Base-by-base conservation (phyloP, 2,329 filamentous ascomycete genomes). In the Botryotinia narcissicola region DNA sequence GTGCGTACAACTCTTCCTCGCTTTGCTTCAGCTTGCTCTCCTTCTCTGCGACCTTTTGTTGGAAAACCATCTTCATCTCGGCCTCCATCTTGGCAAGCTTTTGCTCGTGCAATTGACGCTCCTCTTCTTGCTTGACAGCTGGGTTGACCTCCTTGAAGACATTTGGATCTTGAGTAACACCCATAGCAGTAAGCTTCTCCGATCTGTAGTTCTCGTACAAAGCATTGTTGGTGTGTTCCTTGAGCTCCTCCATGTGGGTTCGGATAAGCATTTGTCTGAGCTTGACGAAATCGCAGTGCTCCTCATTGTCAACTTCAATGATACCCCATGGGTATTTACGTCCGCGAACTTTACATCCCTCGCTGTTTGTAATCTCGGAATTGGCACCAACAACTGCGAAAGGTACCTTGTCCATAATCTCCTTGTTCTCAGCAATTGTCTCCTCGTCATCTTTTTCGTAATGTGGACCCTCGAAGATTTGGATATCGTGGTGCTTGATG, bases 61-160 rank as follows among this genome's bases (percentile, higher is more conserved):
- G 96, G 94, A 99, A 99, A 79, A 99, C 96, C 93, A 98, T 97
- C 93, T 99, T 99, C 96, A 99, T 99, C 85, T 99, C 96, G 81
- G 94, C 91, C 85, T 99, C 96, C 96, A 99, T 99, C 93, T 99
- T 99, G 84, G 95, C 94, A 80, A 99, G 93, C 89, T 99, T 99
- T 89, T 98, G 95, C 86, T 99, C 96, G 89, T 99, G 96, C 79
- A 99, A 88, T 77, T 93, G 92, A 81, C 96, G 94, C 88, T 99
- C 96, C 86, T 99, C 96, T 84, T 99, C 96, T 86, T 99, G 96
- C 92, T 99, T 99, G 85, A 98, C 96, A 64, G 96, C 95, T 76
- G 96, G 96, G 90, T 99, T 99, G 88, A 99, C 94, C 91, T 99
- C 96, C 90, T 99, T 99, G 93, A 99, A 99, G 80, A 99, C 96